phyloP scores from a whole-genome alignment of 2,329 filamentous ascomycete species.

The Microascus cirrosus region DNA sequence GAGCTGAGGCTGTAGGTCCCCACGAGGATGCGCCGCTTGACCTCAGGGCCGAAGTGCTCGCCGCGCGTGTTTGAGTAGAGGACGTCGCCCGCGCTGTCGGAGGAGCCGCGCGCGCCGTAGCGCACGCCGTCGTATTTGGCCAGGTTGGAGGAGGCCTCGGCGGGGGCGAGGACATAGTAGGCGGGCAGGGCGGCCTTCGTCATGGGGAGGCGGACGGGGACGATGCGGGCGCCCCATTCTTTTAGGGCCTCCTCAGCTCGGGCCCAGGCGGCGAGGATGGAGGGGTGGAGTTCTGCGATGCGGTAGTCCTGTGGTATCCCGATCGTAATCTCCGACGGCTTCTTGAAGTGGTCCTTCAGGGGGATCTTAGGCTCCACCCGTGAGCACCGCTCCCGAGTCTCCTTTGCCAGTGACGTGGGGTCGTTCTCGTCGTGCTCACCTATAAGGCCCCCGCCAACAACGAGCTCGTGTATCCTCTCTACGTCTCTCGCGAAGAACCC shows the following conservation, averaged over 20 bases:
- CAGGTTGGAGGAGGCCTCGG: slow-evolving; percentile 90
- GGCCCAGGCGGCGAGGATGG: slow-evolving; percentile 61
- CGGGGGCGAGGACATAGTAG: slow-evolving; percentile 91
- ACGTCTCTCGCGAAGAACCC: slow-evolving; percentile 57
- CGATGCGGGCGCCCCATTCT: slow-evolving; percentile 55
- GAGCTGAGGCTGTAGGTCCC: slow-evolving; percentile 87
- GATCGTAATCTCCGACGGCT: slow-evolving; percentile 28
- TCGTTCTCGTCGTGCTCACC: slow-evolving; percentile 54
- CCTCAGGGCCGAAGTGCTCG: slow-evolving; percentile 69
- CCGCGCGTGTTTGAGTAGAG: slow-evolving; percentile 70
- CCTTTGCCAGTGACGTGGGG: slow-evolving; percentile 56
- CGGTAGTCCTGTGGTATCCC: slow-evolving; percentile 72
- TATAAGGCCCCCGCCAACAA: slow-evolving; percentile 37
- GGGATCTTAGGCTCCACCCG: slow-evolving; percentile 34
- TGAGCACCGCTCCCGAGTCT: slow-evolving; percentile 40
- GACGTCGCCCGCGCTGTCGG: slow-evolving; percentile 46
- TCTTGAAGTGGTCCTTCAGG: slow-evolving; percentile 72
- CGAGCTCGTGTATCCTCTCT: slow-evolving; percentile 35
- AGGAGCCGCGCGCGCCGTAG: slow-evolving; percentile 55
- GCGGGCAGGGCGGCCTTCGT: slow-evolving; percentile 80
- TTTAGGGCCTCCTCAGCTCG: slow-evolving; percentile 48
- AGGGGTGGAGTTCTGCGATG: slow-evolving; percentile 62
- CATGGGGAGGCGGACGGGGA: slow-evolving; percentile 68
- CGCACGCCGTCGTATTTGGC: slow-evolving; percentile 96
- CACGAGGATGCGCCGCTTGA: slow-evolving; percentile 74